These are phyloP conservation scores for Elymus sibiricus DNA, from an alignment of 176 grass and related monocot genomes.

Conservation along the genomic window DNA sequence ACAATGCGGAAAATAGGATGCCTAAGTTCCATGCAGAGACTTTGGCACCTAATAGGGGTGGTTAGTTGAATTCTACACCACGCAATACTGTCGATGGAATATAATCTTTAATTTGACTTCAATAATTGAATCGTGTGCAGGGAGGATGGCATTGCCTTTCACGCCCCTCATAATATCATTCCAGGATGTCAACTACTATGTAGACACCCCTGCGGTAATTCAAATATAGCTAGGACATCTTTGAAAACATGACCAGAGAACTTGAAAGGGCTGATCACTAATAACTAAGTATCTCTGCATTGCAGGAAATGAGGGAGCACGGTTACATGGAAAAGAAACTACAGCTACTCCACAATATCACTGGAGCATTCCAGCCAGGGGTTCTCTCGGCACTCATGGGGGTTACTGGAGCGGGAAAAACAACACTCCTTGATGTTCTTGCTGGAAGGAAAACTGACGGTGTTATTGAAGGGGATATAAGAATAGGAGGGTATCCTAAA, in stretches of 20 bases:
- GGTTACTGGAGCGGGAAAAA: constrained; percentile 82
- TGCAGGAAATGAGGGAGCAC: constrained; percentile 72
- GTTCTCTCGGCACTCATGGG: constrained; percentile 77
- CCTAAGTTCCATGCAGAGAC: constrained; percentile 9
- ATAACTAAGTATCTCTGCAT: not conserved
- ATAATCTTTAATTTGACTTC: not conserved
- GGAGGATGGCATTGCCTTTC: constrained; percentile 79
- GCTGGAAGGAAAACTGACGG: constrained; percentile 72
- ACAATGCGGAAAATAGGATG: not conserved
- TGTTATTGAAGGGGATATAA: constrained; percentile 69
- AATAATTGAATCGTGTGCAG: constrained; percentile 33
- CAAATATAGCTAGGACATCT: not conserved
- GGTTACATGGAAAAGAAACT: constrained; percentile 57
- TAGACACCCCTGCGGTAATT: constrained; percentile 65
- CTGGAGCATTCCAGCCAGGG: constrained; percentile 60
- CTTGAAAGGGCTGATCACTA: not conserved
- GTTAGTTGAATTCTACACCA: constrained; percentile 21
- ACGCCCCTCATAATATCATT: constrained; percentile 73
- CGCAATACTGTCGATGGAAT: not conserved
- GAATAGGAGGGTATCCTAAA: constrained; percentile 73
- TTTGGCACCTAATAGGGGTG: constrained; percentile 16
- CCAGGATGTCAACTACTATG: constrained; percentile 80
- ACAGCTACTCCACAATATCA: constrained; percentile 69
- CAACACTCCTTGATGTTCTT: constrained; percentile 82
- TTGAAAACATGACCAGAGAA: not conserved